phyloP scores from a whole-genome alignment of 2,329 filamentous ascomycete species.

The Monilinia vaccinii-corymbosi region DNA sequence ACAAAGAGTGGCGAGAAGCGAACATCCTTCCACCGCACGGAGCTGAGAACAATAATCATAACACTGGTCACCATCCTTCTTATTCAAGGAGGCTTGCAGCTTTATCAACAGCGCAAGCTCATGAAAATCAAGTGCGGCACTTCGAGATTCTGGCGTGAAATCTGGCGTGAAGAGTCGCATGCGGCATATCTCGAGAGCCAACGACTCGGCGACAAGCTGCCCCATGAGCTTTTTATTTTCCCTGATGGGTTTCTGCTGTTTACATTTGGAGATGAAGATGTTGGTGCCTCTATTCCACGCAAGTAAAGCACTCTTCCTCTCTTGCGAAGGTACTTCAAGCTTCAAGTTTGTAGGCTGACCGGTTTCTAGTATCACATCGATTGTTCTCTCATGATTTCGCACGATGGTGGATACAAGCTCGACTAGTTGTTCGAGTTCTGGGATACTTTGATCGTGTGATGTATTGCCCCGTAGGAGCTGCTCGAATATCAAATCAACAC shows the following conservation, averaged over 20 bases:
- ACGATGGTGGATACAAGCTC: background rate
- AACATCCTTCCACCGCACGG: background rate
- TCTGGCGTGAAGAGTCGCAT: background rate
- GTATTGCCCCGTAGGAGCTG: background rate
- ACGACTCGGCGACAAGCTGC: background rate
- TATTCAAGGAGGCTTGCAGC: background rate
- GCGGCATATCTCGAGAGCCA: background rate
- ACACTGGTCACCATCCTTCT: too few species aligned
- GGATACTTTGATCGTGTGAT: background rate
- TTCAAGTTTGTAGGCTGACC: accelerated
- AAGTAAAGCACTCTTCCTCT: background rate
- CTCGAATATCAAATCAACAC: background rate
- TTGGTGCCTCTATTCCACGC: background rate
- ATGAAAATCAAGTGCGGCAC: background rate
- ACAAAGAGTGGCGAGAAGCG: background rate
- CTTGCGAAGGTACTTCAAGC: background rate
- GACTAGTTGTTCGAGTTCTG: background rate
- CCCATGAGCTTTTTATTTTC: background rate
- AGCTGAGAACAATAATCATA: background rate
- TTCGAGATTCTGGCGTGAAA: background rate
- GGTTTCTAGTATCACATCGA: background rate
- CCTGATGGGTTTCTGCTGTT: background rate
- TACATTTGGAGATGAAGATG: background rate
- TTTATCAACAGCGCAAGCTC: background rate
- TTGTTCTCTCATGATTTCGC: background rate